These are phyloP conservation scores for Punica granatum DNA, from an alignment of 345 rosid genomes.

Conservation along the genomic window DNA sequence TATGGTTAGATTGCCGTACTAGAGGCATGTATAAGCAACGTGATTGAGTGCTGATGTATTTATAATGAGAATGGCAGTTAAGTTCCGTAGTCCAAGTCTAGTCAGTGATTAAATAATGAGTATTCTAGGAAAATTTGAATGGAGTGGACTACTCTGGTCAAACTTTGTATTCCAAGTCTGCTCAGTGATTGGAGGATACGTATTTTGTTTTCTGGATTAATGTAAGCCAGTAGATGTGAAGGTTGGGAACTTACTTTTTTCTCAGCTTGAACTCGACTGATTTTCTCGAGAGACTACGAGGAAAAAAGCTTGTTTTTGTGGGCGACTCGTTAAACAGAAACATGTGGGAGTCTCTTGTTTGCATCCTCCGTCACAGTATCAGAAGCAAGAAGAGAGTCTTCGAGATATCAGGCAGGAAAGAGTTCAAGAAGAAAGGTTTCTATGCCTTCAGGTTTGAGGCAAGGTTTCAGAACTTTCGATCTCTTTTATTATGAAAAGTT, in stretches of 20 bases:
- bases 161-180: neutral
- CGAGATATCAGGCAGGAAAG: constrained; percentile 66
- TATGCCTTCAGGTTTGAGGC: constrained; percentile 86
- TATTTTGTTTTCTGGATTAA: neutral
- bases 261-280: constrained; percentile 56
- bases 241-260: neutral
- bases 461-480: constrained; percentile 15
- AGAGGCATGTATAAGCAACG: neutral
- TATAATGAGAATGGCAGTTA: neutral
- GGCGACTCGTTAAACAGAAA: constrained; percentile 86
- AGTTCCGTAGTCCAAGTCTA: no score
- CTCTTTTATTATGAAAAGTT: neutral
- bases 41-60: neutral
- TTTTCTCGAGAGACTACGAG: constrained; percentile 70
- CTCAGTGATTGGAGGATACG: neutral
- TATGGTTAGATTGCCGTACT: neutral
- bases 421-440: constrained; percentile 73
- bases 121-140: neutral
- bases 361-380: constrained; percentile 62
- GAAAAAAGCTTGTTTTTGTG: constrained; percentile 75
- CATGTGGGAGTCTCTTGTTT: constrained; percentile 95
- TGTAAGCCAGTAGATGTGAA: neutral
- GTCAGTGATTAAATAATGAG: neutral
- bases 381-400: constrained; percentile 55
- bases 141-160: neutral